These are phyloP conservation scores for Barbarea vulgaris DNA, from an alignment of 345 rosid genomes.

Conservation along the genomic window DNA sequence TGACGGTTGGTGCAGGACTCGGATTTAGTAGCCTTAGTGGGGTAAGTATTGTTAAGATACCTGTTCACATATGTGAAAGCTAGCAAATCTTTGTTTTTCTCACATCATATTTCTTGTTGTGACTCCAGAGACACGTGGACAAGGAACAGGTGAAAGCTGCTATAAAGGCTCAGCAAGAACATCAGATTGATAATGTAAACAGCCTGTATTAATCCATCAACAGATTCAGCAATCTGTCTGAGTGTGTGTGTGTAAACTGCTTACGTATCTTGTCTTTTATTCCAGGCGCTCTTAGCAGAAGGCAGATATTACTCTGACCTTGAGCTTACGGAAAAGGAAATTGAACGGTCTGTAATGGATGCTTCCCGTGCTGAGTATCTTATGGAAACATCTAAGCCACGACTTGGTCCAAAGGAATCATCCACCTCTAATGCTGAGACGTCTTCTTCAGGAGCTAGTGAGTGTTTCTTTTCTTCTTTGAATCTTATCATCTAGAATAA, in stretches of 20 bases:
- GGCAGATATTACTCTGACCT: conserved; percentile 79
- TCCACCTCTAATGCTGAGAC: conserved; percentile 85
- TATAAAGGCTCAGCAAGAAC: conserved; percentile 97
- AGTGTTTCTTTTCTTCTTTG: conserved; percentile 44
- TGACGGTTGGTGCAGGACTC: conserved; percentile 92
- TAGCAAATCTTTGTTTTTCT: neutral
- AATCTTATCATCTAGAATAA: conserved; percentile 8
- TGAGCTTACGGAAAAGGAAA: conserved; percentile 96
- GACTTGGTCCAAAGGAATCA: conserved; percentile 63
- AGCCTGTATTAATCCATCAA: neutral
- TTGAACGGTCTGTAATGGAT: conserved; percentile 92
- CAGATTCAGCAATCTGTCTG: conserved; percentile 1
- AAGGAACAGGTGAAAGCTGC: conserved; percentile 97
- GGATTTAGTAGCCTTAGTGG: conserved; percentile 94
- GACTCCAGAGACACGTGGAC: conserved; percentile 80
- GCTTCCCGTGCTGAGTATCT: conserved; percentile 98
- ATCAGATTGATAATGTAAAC: conserved; percentile 89
- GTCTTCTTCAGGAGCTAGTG: conserved; percentile 95
- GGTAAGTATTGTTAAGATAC: conserved; percentile 47
- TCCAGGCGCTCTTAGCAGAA: conserved; percentile 94
- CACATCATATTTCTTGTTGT: conserved; percentile 19
- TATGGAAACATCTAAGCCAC: conserved; percentile 70
- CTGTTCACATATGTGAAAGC: neutral
- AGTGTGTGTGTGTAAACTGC: conserved; percentile 4
- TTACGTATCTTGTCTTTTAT: conserved; percentile 20